Evolutionary conservation across 2,329 filamentous ascomycete species (phyloP).

Genomic region (Blastomyces silverae): DNA sequence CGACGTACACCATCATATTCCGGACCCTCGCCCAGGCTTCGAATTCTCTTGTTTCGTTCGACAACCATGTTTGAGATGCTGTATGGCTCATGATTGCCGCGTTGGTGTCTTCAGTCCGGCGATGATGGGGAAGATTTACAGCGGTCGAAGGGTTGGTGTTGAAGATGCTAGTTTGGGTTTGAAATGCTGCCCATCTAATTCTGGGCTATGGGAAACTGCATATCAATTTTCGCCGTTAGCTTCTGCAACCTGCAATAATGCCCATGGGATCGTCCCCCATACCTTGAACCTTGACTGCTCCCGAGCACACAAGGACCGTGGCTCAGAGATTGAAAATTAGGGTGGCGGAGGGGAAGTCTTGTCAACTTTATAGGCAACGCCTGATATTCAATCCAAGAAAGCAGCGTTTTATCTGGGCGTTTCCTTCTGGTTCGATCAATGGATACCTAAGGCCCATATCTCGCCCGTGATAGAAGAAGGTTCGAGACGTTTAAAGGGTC

Average conservation of each 20-base stretch:
- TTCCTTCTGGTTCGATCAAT: neutral
- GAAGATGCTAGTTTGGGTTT: too few relatives aligned
- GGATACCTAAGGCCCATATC: neutral
- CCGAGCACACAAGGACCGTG: constrained; percentile 3
- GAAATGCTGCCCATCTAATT: neutral
- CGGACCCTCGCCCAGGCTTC: constrained; percentile 26
- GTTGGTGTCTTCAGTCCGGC: neutral
- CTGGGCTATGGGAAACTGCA: constrained; percentile 2
- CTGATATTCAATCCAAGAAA: neutral
- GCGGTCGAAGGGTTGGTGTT: neutral
- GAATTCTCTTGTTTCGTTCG: constrained; percentile 24
- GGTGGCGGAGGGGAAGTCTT: neutral
- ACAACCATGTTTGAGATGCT: constrained; percentile 30
- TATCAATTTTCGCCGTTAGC: neutral
- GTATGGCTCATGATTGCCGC: constrained; percentile 22
- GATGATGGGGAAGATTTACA: neutral
- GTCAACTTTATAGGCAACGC: neutral
- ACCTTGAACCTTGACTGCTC: constrained; percentile 5
- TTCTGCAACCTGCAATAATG: neutral
- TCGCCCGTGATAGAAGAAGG: neutral
- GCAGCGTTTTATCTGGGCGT: neutral
- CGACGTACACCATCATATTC: constrained; percentile 23
- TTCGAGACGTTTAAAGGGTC: neutral
- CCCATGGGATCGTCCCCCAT: neutral
- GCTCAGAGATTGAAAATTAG: constrained; percentile 3